Conservation (phyloP, 225 moss, liverwort and hornwort genomes). For the Polytrichum formosum region DNA sequence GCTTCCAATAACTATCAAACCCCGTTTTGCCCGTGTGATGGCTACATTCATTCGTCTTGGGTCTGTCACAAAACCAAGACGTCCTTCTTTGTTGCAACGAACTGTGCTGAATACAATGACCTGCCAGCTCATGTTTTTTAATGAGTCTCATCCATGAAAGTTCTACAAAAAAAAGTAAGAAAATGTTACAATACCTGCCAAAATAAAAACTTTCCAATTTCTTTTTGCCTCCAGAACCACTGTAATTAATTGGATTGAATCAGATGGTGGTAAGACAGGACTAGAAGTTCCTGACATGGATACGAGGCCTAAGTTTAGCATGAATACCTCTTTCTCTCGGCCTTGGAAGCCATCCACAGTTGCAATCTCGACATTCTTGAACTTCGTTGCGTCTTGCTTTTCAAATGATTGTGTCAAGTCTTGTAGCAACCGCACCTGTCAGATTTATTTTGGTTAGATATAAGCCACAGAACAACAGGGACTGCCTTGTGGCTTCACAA, state of each 20-base stretch:
- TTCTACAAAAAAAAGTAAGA: neutral
- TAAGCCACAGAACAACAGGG: slow-evolving; percentile 3
- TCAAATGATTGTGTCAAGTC: slow-evolving; percentile 56
- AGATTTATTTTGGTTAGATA: slow-evolving; percentile 7
- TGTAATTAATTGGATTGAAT: neutral
- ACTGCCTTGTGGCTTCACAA: too few species aligned
- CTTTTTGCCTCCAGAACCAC: neutral
- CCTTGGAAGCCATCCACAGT: slow-evolving; percentile 97
- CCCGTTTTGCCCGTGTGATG: slow-evolving; percentile 76
- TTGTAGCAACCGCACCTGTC: slow-evolving; percentile 71
- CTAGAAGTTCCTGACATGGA: too few species aligned
- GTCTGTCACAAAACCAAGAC: slow-evolving; percentile 78
- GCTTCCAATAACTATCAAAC: slow-evolving; percentile 74
- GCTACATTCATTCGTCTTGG: slow-evolving; percentile 95
- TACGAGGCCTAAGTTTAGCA: neutral
- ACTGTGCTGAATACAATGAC: slow-evolving; percentile 89
- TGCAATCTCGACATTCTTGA: slow-evolving; percentile 69
- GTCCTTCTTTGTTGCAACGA: slow-evolving; percentile 63
- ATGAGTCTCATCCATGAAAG: neutral
- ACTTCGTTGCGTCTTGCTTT: slow-evolving; percentile 45
- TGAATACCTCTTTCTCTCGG: slow-evolving; percentile 76
- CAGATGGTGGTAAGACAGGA: neutral
- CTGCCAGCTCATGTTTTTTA: slow-evolving; percentile 19
- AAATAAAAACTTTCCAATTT: neutral
- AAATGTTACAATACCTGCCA: neutral